These are phyloP conservation scores for Leccinellum albellum DNA, from an alignment of 768 basidiomycete species.

Conservation along the genomic window DNA sequence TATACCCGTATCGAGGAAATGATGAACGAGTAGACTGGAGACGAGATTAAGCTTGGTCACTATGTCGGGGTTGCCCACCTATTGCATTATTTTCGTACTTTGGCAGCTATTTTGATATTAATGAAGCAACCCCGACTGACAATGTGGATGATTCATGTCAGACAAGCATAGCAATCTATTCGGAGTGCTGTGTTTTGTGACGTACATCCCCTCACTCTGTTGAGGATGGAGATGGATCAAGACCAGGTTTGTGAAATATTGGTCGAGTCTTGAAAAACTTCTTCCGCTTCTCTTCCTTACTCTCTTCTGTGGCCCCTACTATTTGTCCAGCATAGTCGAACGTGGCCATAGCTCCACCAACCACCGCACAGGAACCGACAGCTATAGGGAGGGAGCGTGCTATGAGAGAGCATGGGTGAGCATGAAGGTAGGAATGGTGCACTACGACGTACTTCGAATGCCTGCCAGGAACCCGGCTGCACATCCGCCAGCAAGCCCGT, in stretches of 20 bases:
- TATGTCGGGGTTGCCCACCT: background rate
- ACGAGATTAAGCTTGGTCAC: constrained; percentile 1
- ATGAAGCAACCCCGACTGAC: background rate
- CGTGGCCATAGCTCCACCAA: constrained; percentile 77
- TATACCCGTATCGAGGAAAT: constrained; percentile 38
- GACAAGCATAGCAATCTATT: constrained; percentile 14
- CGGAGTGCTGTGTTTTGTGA: constrained; percentile 3
- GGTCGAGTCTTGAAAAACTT: constrained; percentile 78
- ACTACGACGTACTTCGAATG: constrained; percentile 56
- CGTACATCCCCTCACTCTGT: constrained; percentile 17
- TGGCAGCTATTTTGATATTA: background rate
- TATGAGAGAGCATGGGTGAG: constrained; percentile 30
- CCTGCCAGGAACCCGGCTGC: constrained; percentile 92
- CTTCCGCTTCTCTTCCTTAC: constrained; percentile 65
- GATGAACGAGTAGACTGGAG: constrained; percentile 14
- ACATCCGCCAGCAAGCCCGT: constrained; percentile 83
- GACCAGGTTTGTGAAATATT: constrained; percentile 31
- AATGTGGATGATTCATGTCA: background rate
- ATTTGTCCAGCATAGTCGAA: constrained; percentile 77
- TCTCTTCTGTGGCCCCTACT: constrained; percentile 41
- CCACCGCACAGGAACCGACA: constrained; percentile 69
- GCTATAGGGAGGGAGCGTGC: constrained; percentile 84
- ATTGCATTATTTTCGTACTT: constrained; percentile 4
- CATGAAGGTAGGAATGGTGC: background rate
- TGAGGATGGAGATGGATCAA: constrained; percentile 15